A percentile compares a stretch with the other conserved stretches of the same genome.
These are phyloP conservation scores for Zoysia pacifica DNA, from an alignment of 176 grass and related monocot genomes.

Conservation along the genomic window DNA sequence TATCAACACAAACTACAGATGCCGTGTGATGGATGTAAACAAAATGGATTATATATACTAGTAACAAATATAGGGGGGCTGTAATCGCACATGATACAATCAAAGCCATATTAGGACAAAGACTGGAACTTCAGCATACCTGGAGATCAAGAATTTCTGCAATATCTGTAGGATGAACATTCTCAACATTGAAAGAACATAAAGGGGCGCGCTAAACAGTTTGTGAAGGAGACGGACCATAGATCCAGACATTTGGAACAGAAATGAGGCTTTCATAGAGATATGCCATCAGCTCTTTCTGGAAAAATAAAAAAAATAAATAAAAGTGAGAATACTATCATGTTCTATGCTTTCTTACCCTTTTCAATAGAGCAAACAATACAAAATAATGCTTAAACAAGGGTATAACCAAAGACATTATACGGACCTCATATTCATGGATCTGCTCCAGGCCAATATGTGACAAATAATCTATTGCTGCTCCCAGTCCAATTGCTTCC, in stretches of 20 bases:
- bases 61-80: background rate
- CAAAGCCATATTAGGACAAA: slow-evolving; percentile 24
- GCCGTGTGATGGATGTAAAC: background rate
- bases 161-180: slow-evolving; percentile 93
- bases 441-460: slow-evolving; percentile 77
- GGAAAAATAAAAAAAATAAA: slow-evolving; percentile 1
- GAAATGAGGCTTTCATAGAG: slow-evolving; percentile 51
- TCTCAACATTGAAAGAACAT: slow-evolving; percentile 89
- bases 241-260: slow-evolving; percentile 71
- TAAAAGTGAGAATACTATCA: slow-evolving; percentile 43
- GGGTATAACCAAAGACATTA: slow-evolving; percentile 15
- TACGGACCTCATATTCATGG: slow-evolving; percentile 78
- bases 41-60: background rate
- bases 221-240: slow-evolving; percentile 70
- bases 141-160: slow-evolving; percentile 83
- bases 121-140: slow-evolving; percentile 48
- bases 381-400: slow-evolving; percentile 13
- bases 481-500: slow-evolving; percentile 84
- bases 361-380: slow-evolving; percentile 11
- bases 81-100: background rate
- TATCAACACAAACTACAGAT: slow-evolving; percentile 23
- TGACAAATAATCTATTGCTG: slow-evolving; percentile 84
- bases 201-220: slow-evolving; percentile 57
- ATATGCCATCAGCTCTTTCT: slow-evolving; percentile 23
- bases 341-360: slow-evolving; percentile 38